Conservation (phyloP, 2,329 filamentous ascomycete species). For the Apiospora malaysiana region DNA sequence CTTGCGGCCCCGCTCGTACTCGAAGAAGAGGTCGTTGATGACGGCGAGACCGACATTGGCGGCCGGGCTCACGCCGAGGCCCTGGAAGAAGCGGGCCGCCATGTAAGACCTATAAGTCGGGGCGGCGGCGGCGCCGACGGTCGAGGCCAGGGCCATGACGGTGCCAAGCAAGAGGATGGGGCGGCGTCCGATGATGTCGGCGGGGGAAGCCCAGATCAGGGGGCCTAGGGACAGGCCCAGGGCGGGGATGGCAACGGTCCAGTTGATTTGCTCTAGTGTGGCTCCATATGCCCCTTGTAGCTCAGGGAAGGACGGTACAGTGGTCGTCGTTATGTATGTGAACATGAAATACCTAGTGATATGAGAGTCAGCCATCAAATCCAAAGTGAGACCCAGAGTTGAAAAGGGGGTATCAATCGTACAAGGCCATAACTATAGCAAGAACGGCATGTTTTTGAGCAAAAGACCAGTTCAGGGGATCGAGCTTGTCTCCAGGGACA, state of each 20-base stretch:
- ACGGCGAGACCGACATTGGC: constrained; percentile 61
- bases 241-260: constrained; percentile 58
- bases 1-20: constrained; percentile 60
- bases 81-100: constrained; percentile 64
- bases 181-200: constrained; percentile 59
- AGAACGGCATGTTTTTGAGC: constrained; percentile 55
- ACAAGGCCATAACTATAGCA: constrained; percentile 59
- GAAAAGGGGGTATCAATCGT: constrained; percentile 29
- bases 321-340: constrained; percentile 63
- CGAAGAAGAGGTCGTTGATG: constrained; percentile 61
- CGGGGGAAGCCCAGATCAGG: constrained; percentile 52
- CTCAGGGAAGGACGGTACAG: constrained; percentile 57
- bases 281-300: constrained; percentile 54
- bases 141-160: constrained; percentile 40
- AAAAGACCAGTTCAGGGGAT: constrained; percentile 60
- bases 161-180: constrained; percentile 52
- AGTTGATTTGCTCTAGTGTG: constrained; percentile 55
- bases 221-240: constrained; percentile 58
- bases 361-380: not conserved
- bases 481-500: constrained; percentile 47
- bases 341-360: constrained; percentile 59
- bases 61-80: constrained; percentile 59
- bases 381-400: too few species aligned
- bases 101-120: constrained; percentile 56
- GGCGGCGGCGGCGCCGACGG: constrained; percentile 42